A percentile compares a stretch with the other conserved stretches of the same genome.
phyloP scores from a whole-genome alignment of 2,329 filamentous ascomycete species.

The Fusarium miscanthi region DNA sequence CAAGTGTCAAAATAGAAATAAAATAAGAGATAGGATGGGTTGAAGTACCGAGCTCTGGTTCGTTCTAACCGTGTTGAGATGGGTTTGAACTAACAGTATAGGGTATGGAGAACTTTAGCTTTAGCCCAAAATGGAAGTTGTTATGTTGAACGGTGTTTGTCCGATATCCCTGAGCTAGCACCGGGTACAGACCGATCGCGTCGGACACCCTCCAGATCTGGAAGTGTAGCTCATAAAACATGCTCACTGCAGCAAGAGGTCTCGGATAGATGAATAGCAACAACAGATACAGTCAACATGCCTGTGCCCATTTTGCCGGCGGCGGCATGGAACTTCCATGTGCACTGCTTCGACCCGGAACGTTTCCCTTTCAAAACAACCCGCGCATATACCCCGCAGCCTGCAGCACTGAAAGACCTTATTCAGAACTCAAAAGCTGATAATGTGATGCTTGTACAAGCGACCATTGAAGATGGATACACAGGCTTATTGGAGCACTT shows the following conservation, averaged over 20 bases:
- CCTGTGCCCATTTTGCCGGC: fast-evolving
- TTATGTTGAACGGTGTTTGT: neutral
- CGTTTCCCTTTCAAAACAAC: neutral
- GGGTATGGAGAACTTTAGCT: neutral
- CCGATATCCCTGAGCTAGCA: neutral
- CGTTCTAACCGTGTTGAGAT: neutral
- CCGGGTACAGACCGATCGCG: neutral
- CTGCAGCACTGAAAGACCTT: neutral
- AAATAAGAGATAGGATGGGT: neutral
- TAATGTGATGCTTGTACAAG: conserved; percentile 13
- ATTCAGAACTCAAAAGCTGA: neutral
- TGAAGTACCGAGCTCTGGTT: neutral
- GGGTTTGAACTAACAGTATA: neutral
- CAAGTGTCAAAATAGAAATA: neutral
- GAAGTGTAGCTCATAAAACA: neutral
- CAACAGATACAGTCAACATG: neutral
- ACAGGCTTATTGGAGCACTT: neutral
- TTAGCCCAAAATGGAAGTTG: too few species aligned
- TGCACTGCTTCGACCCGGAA: conserved; percentile 8
- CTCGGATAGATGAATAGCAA: neutral
- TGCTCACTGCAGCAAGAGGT: neutral
- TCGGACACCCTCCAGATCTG: neutral
- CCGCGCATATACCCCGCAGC: conserved; percentile 2
- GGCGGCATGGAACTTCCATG: neutral
- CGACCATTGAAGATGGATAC: conserved; percentile 10